Percentiles rank a stretch among this genome's conserved stretches.
These are phyloP conservation scores for Gossypium gossypioides DNA, from an alignment of 441 rosid genomes.

Conservation along the genomic window DNA sequence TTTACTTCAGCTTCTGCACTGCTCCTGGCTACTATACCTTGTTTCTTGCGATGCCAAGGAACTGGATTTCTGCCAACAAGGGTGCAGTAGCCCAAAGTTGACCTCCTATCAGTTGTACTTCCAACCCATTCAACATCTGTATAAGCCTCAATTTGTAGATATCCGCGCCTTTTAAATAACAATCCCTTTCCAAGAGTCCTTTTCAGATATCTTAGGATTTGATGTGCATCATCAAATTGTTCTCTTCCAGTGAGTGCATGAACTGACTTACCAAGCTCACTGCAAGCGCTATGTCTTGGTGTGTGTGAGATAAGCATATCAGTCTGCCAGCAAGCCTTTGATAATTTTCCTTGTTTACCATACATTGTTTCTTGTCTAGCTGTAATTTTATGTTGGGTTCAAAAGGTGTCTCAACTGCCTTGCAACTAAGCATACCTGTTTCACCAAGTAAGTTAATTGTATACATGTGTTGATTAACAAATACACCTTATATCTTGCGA, in stretches of 20 bases:
- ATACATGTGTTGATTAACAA: not conserved
- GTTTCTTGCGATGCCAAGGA: not conserved
- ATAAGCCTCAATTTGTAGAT: not conserved
- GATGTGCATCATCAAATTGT: not conserved
- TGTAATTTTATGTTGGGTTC: not conserved
- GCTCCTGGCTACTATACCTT: not conserved
- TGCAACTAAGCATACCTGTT: not conserved
- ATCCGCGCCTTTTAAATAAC: not conserved
- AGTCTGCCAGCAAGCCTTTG: not conserved
- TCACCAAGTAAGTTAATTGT: not conserved
- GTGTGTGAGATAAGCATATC: not conserved
- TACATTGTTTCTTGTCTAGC: not conserved
- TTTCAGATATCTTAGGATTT: not conserved
- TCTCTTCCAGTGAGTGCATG: not conserved
- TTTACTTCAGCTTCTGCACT: not conserved
- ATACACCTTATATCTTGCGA: not conserved
- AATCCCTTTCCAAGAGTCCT: not conserved
- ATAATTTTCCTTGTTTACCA: not conserved
- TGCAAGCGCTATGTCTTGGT: not conserved
- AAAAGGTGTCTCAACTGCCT: not conserved
- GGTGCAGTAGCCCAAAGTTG: not conserved
- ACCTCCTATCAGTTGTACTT: not conserved
- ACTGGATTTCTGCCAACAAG: not conserved
- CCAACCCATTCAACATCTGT: not conserved
- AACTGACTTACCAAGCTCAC: not conserved